Base-by-base conservation (phyloP, 2,329 filamentous ascomycete genomes). In the Claviceps arundinis region DNA sequence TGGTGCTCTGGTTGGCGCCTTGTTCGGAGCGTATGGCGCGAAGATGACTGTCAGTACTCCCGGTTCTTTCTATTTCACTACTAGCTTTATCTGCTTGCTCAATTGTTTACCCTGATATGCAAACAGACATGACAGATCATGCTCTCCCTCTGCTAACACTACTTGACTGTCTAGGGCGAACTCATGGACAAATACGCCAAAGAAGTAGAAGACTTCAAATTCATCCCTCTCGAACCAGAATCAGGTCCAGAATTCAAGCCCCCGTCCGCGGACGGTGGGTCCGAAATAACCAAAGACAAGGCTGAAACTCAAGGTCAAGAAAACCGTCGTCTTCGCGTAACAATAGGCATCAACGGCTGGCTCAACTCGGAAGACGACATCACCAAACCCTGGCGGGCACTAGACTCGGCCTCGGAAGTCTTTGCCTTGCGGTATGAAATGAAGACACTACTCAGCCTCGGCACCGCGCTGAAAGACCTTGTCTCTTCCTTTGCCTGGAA, bases 21-120 rank as follows among this genome's bases (percentile, higher is more conserved):
- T 96, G 0, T 96, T 96, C 62, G 90, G 90, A 1, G 90, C 89
- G 0, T 94, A 90, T 60, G 90, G 90, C 2, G 90, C 86, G 0
- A 82, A 84, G 60, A 82, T 82, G 78, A 82, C 77, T 44, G 73
- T 71, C 58, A 55, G 68, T 57, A 4, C 30, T 37, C 26, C 7
- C 24, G 16, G 3, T 14, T 3, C 13, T 9, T 38, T 24, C 5
- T 8, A 26, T 3, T 19, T 17, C 7, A 16, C 13, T 6, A 11
- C 7, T 40, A 16, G n/a, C 2, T 19, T 7, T 47, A 8, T 9
- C 34, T 11, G 17, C 14, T 16, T 34, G 8, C 5, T 34, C 6
- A 26, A 2, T 9, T 13, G 1, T 24, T 5, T n/a, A 11, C 8
- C 3, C 17, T 16, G 8, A 9, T 17, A 24, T 9, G n/a, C 16